These are phyloP conservation scores for Paramecium sexaurelia DNA, from an alignment of 73 alveolate species.

Conservation along the genomic window DNA sequence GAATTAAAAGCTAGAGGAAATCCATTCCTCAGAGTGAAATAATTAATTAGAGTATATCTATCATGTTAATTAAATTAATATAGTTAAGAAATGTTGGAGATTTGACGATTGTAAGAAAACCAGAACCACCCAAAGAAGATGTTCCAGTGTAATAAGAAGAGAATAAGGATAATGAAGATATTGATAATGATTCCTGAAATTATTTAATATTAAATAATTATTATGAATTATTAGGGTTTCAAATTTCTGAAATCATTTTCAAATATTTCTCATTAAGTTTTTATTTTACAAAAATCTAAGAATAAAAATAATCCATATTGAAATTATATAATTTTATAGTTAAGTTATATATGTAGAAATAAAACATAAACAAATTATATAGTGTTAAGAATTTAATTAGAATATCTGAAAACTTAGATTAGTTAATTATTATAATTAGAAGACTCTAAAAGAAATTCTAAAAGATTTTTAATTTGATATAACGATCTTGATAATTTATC, in stretches of 20 bases:
- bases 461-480: neutral
- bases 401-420: too few species aligned
- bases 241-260: neutral
- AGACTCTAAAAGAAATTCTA: too few species aligned
- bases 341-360: too few species aligned
- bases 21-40: neutral
- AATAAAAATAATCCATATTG: too few species aligned
- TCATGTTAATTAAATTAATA: neutral
- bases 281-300: too few species aligned
- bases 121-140: slow-evolving; percentile 27
- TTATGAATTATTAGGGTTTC: slow-evolving; percentile 22
- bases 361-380: too few species aligned
- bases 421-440: too few species aligned
- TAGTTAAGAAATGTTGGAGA: slow-evolving; percentile 11
- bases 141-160: neutral
- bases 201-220: slow-evolving; percentile 10
- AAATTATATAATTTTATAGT: too few species aligned
- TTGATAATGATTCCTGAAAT: slow-evolving; percentile 23
- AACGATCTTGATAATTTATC: neutral
- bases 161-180: slow-evolving; percentile 23
- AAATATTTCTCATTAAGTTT: neutral
- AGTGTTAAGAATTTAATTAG: too few species aligned
- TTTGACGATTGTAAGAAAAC: neutral
- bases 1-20: neutral
- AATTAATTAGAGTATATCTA: neutral